Base-by-base conservation (phyloP, 2,329 filamentous ascomycete species). In the Hymenoscyphus albidus region DNA sequence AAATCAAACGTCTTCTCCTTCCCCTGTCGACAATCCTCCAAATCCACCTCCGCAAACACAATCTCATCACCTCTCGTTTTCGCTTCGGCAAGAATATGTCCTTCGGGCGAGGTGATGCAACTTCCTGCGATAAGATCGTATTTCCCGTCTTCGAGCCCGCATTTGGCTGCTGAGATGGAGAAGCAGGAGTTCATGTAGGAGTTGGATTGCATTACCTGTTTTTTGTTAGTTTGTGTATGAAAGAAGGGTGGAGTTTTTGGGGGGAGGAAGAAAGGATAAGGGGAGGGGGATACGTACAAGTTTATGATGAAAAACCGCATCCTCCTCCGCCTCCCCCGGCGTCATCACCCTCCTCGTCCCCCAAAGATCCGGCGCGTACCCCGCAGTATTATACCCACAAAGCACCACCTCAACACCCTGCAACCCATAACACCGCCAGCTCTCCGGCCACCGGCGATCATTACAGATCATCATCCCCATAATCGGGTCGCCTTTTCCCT, bases 381-480 rank as follows among this genome's bases (percentile, higher is more conserved):
- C 77, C 3, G 79, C 80, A 2, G 81, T 83, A 71, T 83, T 84
- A 71, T 82, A 84, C 1, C 82, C 82, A 59, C 80, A 81, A 62
- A 79, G 72, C 4, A 81, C 71, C 7, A 83, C 68, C 71, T 83
- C 81, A 2, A 78, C 78, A 6, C 81, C 81, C 68, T 84, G 81
- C 6, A 85, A 74, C 0, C 82, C 81, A 67, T 83, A 81, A 18
- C 76, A 76, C 40, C 83, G 74, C 82, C 83, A 85, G 0, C 78
- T 79, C 68, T 85, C 83, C 1, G 80, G 76, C 83, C 82, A 85
- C 7, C 82, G 76, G 4, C 82, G 74, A 71, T 84, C 82, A 68
- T 84, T 85, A 74, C 82, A 85, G 62, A 84, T 83, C 70, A 85
- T 76, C 81, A 84, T 83, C 9, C 83, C 76, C 38, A 84, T 58